Evolutionary conservation across 768 basidiomycete species (phyloP), one percentile per base, ranked within the genome.

Genomic region (Rhizopogon roseolus): DNA sequence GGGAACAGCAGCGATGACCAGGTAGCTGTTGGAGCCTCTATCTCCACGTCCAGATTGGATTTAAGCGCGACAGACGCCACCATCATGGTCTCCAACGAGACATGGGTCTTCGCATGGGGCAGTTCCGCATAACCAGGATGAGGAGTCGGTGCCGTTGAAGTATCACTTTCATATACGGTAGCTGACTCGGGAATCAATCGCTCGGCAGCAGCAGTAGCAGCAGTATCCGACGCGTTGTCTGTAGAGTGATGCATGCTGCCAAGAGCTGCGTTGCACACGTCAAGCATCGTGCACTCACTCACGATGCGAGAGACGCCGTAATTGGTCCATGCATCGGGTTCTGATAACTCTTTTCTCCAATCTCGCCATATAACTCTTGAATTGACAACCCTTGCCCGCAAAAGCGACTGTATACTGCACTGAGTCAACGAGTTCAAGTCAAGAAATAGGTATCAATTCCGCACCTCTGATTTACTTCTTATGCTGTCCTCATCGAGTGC

Each of bases 21-120:
- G 27, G 77, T 72, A 4, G 77, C 68, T 5, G 70, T 71, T 5
- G 81, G 74, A 34, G 80, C 73, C 34, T 78, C 71, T 49, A 87
- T 73, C 54, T 87, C 81, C 52, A 90, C 65, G 27, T 88, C 81
- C 16, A 83, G 64, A 55, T 84, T 82, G 10, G 86, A 86, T 69
- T 85, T 90, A 54, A 92, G 76, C 4, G 83, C 81, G 29, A 90
- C 73, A 1, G 88, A 89, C 2, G 81, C 84, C 19, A 81, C 72
- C 51, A 90, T 76, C 82, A 92, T 89, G 53, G 86, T 84, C 60
- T 84, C 79, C n/a, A 92, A 71, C 4, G 88, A 89, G 51, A 90
- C 53, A n/a, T 55, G 69, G 9, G 57, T 42, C 49, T 61, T 71
- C 38, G 52, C 44, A 27, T 55, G 14, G 13, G 70, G 73, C 73